Evolutionary conservation across 176 grass and related monocot species (phyloP), one percentile per base, ranked within the genome.

Genomic region (Eleusine coracana): DNA sequence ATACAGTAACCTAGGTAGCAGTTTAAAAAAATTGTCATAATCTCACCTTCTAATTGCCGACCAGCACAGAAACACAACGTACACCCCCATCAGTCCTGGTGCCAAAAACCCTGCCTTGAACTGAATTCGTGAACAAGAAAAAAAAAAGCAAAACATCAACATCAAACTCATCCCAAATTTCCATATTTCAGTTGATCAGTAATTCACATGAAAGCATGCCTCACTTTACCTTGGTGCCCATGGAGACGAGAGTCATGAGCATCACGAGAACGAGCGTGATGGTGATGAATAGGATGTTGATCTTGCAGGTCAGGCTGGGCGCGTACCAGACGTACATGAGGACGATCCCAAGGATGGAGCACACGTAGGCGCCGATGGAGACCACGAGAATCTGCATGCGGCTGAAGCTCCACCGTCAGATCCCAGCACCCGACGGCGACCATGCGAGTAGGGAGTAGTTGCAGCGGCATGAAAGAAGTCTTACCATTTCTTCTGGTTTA

Each of bases 251-350:
- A 1, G 87, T 89, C 91, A 99, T 93, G 71, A 99, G 46, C 86
- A 82, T 85, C 18, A 96, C 86, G 76, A 99, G 87, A 13, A 55
- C 81, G n/a, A 96, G 77, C 0, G 97, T 99, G 74, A 95, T 58
- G 87, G 93, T 96, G 80, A 99, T 99, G 84, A 96, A 99, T 31
- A 99, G 83, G 58, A 99, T 94, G 86, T 99, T 99, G 50, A 84
- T 70, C 75, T 45, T 88, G 83, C 93, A 99, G 41, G 89, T 48
- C 4, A 63, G 40, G 5, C 56, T 83, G 49, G 91, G 93, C 18
- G 91, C 91, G 83, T 99, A 99, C 87, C 97, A 99, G 10, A 96
- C 66, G 70, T 94, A 99, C 91, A 99, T 90, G 21, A 96, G 51
- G 13, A 94, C 65, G 74, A 94, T 90, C 66, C 93, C 97, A 3